Conservation (phyloP, 176 grass and related monocot genomes). For the Hsuehochloa calcarea region DNA sequence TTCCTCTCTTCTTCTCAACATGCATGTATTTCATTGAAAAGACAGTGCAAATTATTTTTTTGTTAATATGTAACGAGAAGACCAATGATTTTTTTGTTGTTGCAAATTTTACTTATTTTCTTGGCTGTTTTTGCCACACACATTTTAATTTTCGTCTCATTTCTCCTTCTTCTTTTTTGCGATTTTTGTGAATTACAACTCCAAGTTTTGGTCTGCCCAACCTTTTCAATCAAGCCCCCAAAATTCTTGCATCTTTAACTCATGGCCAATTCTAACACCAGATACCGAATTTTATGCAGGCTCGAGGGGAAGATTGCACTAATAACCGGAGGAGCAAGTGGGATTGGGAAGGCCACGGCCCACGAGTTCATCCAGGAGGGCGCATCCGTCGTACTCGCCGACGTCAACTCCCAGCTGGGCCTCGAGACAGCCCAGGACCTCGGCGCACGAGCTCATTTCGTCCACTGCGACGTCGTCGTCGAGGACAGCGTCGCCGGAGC, state of each 20-base stretch:
- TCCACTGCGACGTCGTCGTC: constrained; percentile 63
- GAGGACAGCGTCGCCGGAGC: constrained; percentile 62
- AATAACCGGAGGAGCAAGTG: constrained; percentile 74
- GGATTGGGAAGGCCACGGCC: constrained; percentile 77
- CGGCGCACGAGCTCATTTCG: constrained; percentile 50
- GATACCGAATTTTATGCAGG: background rate
- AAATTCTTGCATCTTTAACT: background rate
- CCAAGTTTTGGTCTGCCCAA: background rate
- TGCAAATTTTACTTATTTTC: background rate
- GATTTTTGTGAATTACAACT: background rate
- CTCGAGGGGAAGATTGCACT: constrained; percentile 71
- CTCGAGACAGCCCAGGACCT: constrained; percentile 30
- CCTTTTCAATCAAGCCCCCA: background rate
- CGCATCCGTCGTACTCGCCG: constrained; percentile 68
- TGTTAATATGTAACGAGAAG: background rate
- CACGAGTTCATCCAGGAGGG: constrained; percentile 76
- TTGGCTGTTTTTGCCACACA: background rate
- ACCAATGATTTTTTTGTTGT: background rate
- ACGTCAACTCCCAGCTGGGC: constrained; percentile 52
- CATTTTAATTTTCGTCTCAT: background rate
- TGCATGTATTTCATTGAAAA: background rate
- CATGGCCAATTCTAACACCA: background rate
- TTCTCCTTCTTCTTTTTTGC: background rate
- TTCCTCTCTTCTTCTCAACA: background rate
- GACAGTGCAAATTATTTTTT: background rate